Percentiles rank a stretch among this genome's conserved stretches.
Conservation (phyloP, 164 flowering plant species). For the Houttuynia cordata region DNA sequence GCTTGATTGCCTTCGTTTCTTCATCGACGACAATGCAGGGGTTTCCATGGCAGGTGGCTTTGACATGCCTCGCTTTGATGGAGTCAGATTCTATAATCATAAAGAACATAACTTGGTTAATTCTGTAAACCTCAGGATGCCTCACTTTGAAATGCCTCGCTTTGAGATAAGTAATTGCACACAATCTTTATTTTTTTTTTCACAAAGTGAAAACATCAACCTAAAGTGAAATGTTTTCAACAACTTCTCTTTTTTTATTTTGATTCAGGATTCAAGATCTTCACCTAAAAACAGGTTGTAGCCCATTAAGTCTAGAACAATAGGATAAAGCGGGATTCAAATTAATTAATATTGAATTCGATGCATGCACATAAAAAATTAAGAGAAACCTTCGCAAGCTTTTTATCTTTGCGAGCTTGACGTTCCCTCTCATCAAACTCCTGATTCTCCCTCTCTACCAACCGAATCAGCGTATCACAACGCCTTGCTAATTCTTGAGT, state of each 20-base stretch:
- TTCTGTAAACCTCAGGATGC: too few relatives aligned
- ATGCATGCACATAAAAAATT: too few relatives aligned
- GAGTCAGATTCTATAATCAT: constrained; percentile 39
- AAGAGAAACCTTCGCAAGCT: constrained; percentile 74
- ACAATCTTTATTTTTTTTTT: not conserved
- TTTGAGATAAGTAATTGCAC: not conserved
- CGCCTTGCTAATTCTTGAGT: constrained; percentile 98
- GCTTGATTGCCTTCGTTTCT: constrained; percentile 64
- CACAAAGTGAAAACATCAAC: not conserved
- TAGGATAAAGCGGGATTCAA: too few relatives aligned
- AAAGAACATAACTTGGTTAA: not conserved
- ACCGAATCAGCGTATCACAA: constrained; percentile 87
- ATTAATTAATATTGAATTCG: too few relatives aligned
- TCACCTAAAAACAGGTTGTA: too few relatives aligned
- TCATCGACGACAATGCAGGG: constrained; percentile 17
- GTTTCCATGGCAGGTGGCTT: constrained; percentile 54
- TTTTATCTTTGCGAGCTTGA: constrained; percentile 95
- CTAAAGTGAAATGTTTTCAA: too few relatives aligned
- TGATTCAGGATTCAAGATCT: too few relatives aligned
- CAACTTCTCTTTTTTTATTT: too few relatives aligned
- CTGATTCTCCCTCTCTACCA: constrained; percentile 94
- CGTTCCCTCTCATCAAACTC: constrained; percentile 96
- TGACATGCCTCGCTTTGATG: constrained; percentile 61
- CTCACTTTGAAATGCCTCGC: too few relatives aligned
- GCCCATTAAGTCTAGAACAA: too few relatives aligned